A percentile compares a stretch with the other conserved stretches of the same genome.
phyloP scores from a whole-genome alignment of 2,329 filamentous ascomycete species.

The Microsporum audouinii region DNA sequence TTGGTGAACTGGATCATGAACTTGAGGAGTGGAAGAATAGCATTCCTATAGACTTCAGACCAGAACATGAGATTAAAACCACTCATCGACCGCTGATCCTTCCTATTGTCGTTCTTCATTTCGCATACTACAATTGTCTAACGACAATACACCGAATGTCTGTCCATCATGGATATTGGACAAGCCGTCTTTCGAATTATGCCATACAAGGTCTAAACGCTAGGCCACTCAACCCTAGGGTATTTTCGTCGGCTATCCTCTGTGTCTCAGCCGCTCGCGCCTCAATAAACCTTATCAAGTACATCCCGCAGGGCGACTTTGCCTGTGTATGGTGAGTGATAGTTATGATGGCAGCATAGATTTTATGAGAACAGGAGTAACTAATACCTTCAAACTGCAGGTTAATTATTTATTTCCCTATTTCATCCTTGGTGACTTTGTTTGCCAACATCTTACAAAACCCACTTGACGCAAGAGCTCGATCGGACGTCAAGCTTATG shows the following conservation, averaged over 20 bases:
- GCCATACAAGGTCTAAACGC: slow-evolving; percentile 91
- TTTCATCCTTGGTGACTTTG: slow-evolving; percentile 84
- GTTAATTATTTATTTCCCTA: slow-evolving; percentile 93
- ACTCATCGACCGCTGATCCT: slow-evolving; percentile 87
- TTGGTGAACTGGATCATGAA: slow-evolving; percentile 81
- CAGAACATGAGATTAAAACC: slow-evolving; percentile 89
- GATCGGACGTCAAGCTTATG: slow-evolving; percentile 84
- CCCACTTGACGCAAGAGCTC: slow-evolving; percentile 74
- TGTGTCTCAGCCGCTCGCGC: slow-evolving; percentile 88
- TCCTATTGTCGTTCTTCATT: slow-evolving; percentile 87
- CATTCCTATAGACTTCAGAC: slow-evolving; percentile 92
- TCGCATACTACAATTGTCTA: slow-evolving; percentile 94
- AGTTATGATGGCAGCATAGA: background rate
- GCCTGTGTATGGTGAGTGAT: slow-evolving; percentile 77
- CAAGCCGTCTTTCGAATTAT: slow-evolving; percentile 83
- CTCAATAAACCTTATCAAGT: slow-evolving; percentile 87
- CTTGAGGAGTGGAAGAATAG: slow-evolving; percentile 93
- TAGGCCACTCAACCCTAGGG: slow-evolving; percentile 76
- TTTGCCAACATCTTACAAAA: slow-evolving; percentile 97
- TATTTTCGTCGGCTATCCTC: slow-evolving; percentile 85
- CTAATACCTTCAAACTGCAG: slow-evolving; percentile 24
- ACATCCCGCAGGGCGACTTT: slow-evolving; percentile 90
- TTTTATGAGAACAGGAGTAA: slow-evolving; percentile 1
- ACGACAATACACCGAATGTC: slow-evolving; percentile 98
- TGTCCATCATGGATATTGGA: slow-evolving; percentile 97